Evolutionary conservation across 2,329 filamentous ascomycete genomes (phyloP), one percentile per base, ranked within the genome.

Genomic region (Penicillium sp.): DNA sequence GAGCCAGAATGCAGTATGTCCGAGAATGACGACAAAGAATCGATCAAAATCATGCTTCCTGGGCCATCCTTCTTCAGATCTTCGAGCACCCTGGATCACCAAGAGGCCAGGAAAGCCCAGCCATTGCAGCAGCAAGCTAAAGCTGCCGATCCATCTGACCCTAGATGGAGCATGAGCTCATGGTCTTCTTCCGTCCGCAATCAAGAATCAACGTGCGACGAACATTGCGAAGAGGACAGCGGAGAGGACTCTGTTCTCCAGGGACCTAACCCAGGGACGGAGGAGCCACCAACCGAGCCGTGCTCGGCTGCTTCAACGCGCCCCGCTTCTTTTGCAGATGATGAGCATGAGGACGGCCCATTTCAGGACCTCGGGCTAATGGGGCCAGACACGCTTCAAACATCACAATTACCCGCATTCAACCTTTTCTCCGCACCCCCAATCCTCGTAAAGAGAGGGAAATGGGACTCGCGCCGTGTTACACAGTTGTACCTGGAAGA

Each of bases 401-500:
- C 46, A 52, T 68, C 76, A 31, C 53, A 56, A 16, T 77, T 77
- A 51, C 74, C 78, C 51, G 68, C 73, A 48, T 68, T 71, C 5
- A 75, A 79, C 56, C 70, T 79, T 5, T 73, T 80, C 39, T 73
- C 75, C 6, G 73, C 78, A n/a, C 81, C 81, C 11, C 81, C 82
- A 14, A 78, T 79, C 51, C 69, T 85, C 52, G 81, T 80, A n/a
- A 79, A 79, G 60, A 76, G 82, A 57, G 79, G 79, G 8, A 77
- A 79, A 33, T 85, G 82, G 79, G 80, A 82, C 51, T 80, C 81
- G 1, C 81, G 80, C 55, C 80, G 81, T 55, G 80, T 82, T 3
- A 82, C 80, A 3, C 80, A 82, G 58, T 75, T 82, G n/a, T 85
- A 83, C 66, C 68, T 85, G 5, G 78, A 82, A 55, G 75, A 82